Conservation (phyloP, 352 stramenopile species). For the Globisporangium viniferum region DNA sequence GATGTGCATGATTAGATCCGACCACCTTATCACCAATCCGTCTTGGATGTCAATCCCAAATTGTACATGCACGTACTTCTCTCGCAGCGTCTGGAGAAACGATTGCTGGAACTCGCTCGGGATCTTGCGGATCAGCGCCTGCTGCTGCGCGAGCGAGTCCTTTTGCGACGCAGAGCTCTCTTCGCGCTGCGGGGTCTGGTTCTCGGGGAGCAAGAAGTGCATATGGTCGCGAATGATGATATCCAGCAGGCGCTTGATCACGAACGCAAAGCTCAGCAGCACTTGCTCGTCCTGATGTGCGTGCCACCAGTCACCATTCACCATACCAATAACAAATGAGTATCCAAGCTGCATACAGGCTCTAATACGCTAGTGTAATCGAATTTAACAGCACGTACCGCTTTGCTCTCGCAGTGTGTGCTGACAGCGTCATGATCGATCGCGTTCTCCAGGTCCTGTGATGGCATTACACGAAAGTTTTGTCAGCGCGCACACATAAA, state of each 20-base stretch:
- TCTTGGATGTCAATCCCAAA: not conserved
- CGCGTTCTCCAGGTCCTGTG: constrained; percentile 7
- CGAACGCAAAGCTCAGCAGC: constrained; percentile 32
- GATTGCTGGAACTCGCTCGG: constrained; percentile 35
- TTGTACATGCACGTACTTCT: constrained; percentile 14
- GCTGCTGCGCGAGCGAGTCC: constrained; percentile 27
- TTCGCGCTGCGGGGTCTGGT: not conserved
- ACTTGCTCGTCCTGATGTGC: constrained; percentile 31
- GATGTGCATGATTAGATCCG: not conserved
- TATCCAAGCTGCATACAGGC: no score
- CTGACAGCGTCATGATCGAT: constrained; percentile 10
- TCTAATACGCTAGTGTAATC: not conserved
- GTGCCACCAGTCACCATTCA: not conserved
- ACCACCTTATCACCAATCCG: not conserved
- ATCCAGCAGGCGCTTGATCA: constrained; percentile 45
- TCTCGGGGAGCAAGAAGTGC: constrained; percentile 43
- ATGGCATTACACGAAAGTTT: not conserved
- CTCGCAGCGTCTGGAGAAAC: constrained; percentile 42
- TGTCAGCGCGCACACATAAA: not conserved
- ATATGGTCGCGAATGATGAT: constrained; percentile 44
- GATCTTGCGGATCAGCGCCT: constrained; percentile 34
- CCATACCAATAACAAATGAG: not conserved
- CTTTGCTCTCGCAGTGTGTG: constrained; percentile 12
- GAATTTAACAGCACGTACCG: constrained; percentile 9
- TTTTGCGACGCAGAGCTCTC: constrained; percentile 23